These are phyloP conservation scores for Euphrasia arctica DNA, from an alignment of 305 asterid species.

Conservation along the genomic window DNA sequence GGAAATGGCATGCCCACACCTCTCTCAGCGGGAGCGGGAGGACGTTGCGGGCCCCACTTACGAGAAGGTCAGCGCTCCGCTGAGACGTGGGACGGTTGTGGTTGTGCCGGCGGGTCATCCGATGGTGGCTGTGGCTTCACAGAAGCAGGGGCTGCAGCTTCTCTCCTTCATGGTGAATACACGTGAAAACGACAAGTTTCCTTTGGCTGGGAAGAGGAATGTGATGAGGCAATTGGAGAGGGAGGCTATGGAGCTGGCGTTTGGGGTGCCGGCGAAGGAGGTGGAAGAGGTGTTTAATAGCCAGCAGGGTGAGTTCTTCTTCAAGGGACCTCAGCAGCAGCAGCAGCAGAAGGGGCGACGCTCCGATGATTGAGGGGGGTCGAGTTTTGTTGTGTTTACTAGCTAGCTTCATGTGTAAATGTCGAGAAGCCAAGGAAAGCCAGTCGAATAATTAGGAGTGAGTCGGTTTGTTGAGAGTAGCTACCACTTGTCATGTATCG, in stretches of 20 bases:
- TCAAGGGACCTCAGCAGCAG: slow-evolving; percentile 53
- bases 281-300: slow-evolving; percentile 53
- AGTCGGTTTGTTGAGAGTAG: not conserved
- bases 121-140: slow-evolving; percentile 45
- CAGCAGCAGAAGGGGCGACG: slow-evolving; percentile 22
- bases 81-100: slow-evolving; percentile 47
- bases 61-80: slow-evolving; percentile 38
- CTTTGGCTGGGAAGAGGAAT: slow-evolving; percentile 53
- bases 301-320: slow-evolving; percentile 57
- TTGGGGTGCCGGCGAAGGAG: slow-evolving; percentile 53
- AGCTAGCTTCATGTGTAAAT: too few relatives aligned
- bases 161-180: slow-evolving; percentile 51
- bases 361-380: slow-evolving; percentile 28
- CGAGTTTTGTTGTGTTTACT: too few relatives aligned
- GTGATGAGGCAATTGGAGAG: slow-evolving; percentile 45
- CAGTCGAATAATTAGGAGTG: not conserved
- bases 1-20: slow-evolving; percentile 76
- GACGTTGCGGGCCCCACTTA: slow-evolving; percentile 28
- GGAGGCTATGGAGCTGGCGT: slow-evolving; percentile 64
- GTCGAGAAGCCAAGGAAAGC: not conserved
- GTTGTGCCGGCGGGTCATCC: slow-evolving; percentile 78
- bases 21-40: slow-evolving; percentile 24
- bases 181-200: slow-evolving; percentile 32
- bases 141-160: slow-evolving; percentile 43
- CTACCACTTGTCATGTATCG: not conserved